Base-by-base conservation (phyloP, 1,139 yeast genomes). In the Hemisphaericaspora xylofermentans region DNA sequence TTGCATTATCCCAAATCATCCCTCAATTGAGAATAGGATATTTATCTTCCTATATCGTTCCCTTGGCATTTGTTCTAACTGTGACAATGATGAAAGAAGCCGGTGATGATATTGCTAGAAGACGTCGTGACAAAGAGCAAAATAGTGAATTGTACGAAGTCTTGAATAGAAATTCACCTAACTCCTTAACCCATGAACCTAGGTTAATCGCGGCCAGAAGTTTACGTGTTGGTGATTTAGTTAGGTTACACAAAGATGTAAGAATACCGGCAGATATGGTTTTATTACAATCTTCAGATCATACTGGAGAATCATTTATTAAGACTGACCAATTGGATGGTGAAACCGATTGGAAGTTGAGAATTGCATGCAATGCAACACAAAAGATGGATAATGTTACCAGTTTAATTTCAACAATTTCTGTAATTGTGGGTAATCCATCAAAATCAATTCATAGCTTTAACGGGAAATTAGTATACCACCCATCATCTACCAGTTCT, bases 311-410 rank as follows among this genome's bases (percentile, higher is more conserved):
- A 60, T 79, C 93, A 1, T 94, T 94, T 56, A 87, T 94, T 49
- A 86, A 95, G 54, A 94, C 99, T 0, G 99, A 94, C 66, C 99
- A 94, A 62, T 71, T 94, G 41, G 99, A 94, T 61, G 99, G 99
- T 54, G 99, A 94, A 61, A 94, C 99, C 8, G 99, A 94, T 64
- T 94, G 99, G 99, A 94, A 94, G 60, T 71, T 94, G 43, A 71
- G 96, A 52, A 68, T 87, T 25, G 94, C 97, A 0, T 75, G 82
- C 40, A 76, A 82, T 8, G 58, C 81, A 22, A 88, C 97, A 0
- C 98, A 93, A 62, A 54, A 51, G 6, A 46, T 80, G 37, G 57
- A 78, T 0, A 65, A 67, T 40, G 65, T 76, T 13, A 28, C 52
- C n/a, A 58, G 56, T 34, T 48, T 71, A 31, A 54, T 64, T n/a